These are phyloP conservation scores for Mycena sanguinolenta DNA, from an alignment of 768 basidiomycete species.

Conservation along the genomic window DNA sequence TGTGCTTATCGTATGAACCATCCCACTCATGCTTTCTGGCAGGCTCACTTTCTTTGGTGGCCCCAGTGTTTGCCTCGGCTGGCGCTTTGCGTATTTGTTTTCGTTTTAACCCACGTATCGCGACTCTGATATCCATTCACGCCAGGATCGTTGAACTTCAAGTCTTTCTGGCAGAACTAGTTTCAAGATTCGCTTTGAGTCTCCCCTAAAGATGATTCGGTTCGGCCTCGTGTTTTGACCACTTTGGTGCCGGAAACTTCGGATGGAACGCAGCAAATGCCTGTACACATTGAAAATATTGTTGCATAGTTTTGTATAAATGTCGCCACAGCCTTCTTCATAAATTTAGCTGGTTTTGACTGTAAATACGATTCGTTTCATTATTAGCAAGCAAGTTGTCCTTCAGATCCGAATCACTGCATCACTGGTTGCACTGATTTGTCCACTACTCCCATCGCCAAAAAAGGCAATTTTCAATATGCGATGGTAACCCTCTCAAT, in stretches of 20 bases:
- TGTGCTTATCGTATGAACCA: neutral
- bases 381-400: no score
- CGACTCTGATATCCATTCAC: no score
- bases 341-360: no score
- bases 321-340: no score
- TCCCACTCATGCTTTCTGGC: neutral
- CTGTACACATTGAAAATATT: conserved; percentile 3
- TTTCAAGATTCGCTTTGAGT: conserved; percentile 22
- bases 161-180: conserved; percentile 27
- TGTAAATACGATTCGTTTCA: no score
- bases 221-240: neutral
- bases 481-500: no score
- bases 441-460: no score
- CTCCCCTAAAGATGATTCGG: conserved; percentile 22
- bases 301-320: neutral
- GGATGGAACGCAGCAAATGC: conserved; percentile 14
- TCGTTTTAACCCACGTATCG: neutral
- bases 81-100: conserved; percentile 29
- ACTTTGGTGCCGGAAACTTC: conserved; percentile 13
- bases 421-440: no score
- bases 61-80: conserved; percentile 12
- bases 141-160: conserved; percentile 27
- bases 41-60: conserved; percentile 13
- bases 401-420: no score
- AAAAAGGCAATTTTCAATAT: no score